Evolutionary conservation across 1,139 yeast genomes (phyloP).

Genomic region (Candida sanyaensis): DNA sequence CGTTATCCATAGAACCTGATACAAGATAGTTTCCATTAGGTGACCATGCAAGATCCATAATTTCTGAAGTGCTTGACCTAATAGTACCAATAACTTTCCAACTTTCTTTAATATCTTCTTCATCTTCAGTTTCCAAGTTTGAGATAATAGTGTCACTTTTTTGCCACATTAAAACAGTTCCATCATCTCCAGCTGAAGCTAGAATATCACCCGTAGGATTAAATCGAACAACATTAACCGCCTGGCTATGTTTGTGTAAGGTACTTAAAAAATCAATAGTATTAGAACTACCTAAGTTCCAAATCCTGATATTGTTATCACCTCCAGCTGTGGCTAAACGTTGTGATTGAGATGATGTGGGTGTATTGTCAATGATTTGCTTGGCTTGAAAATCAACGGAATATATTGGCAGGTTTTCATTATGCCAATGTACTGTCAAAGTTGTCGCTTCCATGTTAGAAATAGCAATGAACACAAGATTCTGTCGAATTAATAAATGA

Average conservation of each 20-base stretch:
- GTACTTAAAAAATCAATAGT: slow-evolving; percentile 68
- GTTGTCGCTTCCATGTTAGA: slow-evolving; percentile 56
- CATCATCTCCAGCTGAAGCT: slow-evolving; percentile 96
- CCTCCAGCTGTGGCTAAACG: slow-evolving; percentile 93
- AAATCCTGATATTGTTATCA: slow-evolving; percentile 81
- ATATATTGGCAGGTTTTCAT: slow-evolving; percentile 80
- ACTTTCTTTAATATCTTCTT: slow-evolving; percentile 61
- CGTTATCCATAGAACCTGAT: slow-evolving; percentile 93
- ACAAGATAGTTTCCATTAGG: slow-evolving; percentile 74
- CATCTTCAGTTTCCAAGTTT: slow-evolving; percentile 54
- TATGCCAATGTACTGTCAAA: slow-evolving; percentile 79
- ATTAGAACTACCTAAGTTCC: slow-evolving; percentile 31
- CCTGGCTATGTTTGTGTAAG: slow-evolving; percentile 85
- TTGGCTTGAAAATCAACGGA: slow-evolving; percentile 75
- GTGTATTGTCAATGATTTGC: background rate
- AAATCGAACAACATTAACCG: slow-evolving; percentile 89
- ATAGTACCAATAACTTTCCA: slow-evolving; percentile 55
- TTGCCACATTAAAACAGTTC: slow-evolving; percentile 80
- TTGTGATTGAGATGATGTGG: background rate
- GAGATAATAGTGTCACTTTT: slow-evolving; percentile 52
- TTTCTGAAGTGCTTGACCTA: slow-evolving; percentile 68
- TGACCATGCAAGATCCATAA: slow-evolving; percentile 91
- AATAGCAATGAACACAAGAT: background rate
- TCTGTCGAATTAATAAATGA: too few relatives aligned
- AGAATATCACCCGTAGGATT: slow-evolving; percentile 63